Evolutionary conservation across 2,329 filamentous ascomycete species (phyloP).

Genomic region (Graphilbum fragrans): DNA sequence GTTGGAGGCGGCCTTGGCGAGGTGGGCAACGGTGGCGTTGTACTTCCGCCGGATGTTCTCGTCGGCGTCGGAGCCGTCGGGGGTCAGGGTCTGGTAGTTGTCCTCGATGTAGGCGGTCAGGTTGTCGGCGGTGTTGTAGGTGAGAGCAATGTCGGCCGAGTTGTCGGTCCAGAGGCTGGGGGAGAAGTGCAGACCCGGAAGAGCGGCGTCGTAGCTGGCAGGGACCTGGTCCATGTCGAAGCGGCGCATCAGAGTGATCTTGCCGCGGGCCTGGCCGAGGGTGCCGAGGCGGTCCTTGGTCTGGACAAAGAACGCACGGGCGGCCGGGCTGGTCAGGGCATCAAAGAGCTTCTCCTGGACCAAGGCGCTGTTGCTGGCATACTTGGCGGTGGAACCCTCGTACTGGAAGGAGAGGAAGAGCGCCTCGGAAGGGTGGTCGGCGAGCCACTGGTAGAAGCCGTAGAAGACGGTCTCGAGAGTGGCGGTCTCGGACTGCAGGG

Average conservation of each 20-base stretch:
- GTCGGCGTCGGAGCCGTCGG: conserved; percentile 13
- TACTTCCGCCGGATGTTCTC: conserved; percentile 31
- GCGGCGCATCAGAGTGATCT: conserved; percentile 28
- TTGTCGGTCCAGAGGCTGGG: conserved; percentile 31
- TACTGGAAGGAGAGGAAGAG: conserved; percentile 35
- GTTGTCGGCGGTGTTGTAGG: conserved; percentile 25
- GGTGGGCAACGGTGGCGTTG: conserved; percentile 25
- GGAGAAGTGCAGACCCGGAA: conserved; percentile 35
- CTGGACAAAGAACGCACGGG: conserved; percentile 29
- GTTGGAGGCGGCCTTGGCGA: conserved; percentile 22
- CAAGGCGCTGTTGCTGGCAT: conserved; percentile 18
- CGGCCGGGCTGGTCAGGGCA: conserved; percentile 23
- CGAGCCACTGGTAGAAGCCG: conserved; percentile 35
- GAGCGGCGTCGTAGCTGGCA: conserved; percentile 16
- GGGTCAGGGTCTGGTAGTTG: conserved; percentile 26
- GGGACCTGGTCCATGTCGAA: conserved; percentile 29
- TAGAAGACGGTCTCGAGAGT: conserved; percentile 31
- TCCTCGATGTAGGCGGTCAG: conserved; percentile 35
- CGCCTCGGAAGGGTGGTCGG: conserved; percentile 29
- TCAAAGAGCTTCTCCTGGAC: conserved; percentile 25
- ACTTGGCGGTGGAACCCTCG: conserved; percentile 21
- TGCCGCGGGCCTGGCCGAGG: conserved; percentile 30
- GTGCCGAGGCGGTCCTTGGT: conserved; percentile 35
- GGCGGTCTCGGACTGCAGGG: conserved; percentile 28
- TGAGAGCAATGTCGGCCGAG: conserved; percentile 22